These are phyloP conservation scores for Aspergillus olivimuriae DNA, from an alignment of 495 filamentous ascomycete species.

Conservation along the genomic window DNA sequence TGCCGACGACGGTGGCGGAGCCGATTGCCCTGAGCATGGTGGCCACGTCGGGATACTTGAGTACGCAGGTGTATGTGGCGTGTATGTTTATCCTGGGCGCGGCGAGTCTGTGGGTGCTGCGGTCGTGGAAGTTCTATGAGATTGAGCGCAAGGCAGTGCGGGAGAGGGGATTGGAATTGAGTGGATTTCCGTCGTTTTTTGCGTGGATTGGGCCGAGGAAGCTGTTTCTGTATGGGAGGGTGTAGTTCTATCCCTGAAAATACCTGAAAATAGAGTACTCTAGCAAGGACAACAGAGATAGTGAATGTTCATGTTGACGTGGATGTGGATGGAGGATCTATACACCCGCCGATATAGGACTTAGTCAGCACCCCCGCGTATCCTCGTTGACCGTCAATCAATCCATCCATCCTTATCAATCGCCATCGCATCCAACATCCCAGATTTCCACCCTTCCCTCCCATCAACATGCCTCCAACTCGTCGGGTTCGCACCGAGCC, in stretches of 20 bases:
- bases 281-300: too few relatives aligned
- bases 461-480: slow-evolving; percentile 22
- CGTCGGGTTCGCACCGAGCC: slow-evolving; percentile 21
- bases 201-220: slow-evolving; percentile 8
- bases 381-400: too few relatives aligned
- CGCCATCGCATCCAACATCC: not conserved
- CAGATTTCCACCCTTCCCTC: not conserved
- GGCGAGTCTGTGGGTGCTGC: slow-evolving; percentile 42
- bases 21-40: slow-evolving; percentile 59
- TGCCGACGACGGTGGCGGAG: slow-evolving; percentile 64
- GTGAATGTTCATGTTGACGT: too few relatives aligned
- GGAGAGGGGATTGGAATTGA: slow-evolving; percentile 3
- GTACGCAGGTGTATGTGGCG: slow-evolving; percentile 55
- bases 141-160: slow-evolving; percentile 11
- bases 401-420: too few relatives aligned
- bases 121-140: slow-evolving; percentile 21
- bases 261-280: too few relatives aligned
- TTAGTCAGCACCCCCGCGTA: too few relatives aligned
- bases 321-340: too few relatives aligned
- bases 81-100: slow-evolving; percentile 55
- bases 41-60: slow-evolving; percentile 42
- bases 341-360: too few relatives aligned
- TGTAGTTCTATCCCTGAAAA: too few relatives aligned
- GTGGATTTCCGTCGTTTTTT: slow-evolving; percentile 5
- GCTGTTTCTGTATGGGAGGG: slow-evolving; percentile 8